Conservation (phyloP, 2,329 filamentous ascomycete species). For the Pezicula rhizophila region DNA sequence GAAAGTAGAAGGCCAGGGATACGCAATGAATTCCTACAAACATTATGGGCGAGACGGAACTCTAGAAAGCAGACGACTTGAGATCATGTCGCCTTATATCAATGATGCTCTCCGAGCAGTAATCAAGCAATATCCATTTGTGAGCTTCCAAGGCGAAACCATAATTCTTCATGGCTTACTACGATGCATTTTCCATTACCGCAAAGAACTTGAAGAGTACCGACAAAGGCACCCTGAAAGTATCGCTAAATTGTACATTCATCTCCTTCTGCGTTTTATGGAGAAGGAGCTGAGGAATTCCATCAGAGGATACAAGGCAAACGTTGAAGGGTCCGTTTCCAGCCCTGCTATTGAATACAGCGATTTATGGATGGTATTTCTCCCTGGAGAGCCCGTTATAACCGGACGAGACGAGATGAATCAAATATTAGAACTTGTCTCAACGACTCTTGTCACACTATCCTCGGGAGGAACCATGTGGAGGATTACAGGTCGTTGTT, state of each 20-base stretch:
- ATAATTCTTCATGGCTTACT: constrained; percentile 1
- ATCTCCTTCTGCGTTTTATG: constrained; percentile 5
- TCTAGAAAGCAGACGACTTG: background rate
- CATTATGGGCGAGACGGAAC: background rate
- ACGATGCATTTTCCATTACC: constrained; percentile 10
- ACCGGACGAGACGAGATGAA: constrained; percentile 1
- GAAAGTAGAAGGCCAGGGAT: constrained; percentile 1
- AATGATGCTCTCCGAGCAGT: constrained; percentile 5
- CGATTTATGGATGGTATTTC: constrained; percentile 10
- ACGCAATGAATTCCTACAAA: constrained; percentile 2
- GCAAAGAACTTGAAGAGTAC: constrained; percentile 8
- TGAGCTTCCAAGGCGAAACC: constrained; percentile 5
- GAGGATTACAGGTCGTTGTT: background rate
- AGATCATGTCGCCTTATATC: constrained; percentile 8
- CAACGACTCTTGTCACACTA: background rate
- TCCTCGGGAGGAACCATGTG: background rate
- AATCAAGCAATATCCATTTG: constrained; percentile 5
- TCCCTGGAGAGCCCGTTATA: constrained; percentile 2
- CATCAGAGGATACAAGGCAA: background rate
- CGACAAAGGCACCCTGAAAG: background rate
- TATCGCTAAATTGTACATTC: constrained; percentile 2
- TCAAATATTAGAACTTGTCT: background rate
- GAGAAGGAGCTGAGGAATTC: background rate
- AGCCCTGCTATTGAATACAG: constrained; percentile 5
- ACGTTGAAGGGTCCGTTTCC: background rate